phyloP scores from a whole-genome alignment of 2,329 filamentous ascomycete species.

The Pyricularia grisea region DNA sequence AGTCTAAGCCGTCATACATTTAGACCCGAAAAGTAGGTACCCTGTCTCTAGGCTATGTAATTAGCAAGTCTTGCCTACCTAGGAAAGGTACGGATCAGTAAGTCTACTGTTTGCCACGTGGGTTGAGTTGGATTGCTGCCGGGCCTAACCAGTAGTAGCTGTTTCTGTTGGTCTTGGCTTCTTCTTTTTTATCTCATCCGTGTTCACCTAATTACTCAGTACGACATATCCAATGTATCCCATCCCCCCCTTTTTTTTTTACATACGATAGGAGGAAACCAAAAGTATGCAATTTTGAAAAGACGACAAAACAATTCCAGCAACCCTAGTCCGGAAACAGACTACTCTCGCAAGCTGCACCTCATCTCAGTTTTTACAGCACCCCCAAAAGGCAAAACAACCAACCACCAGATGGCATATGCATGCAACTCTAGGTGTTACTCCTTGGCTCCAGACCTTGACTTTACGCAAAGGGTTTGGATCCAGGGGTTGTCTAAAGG shows the following conservation, averaged over 20 bases:
- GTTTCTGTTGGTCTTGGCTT: too few relatives aligned
- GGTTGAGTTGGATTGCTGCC: neutral
- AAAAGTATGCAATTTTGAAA: neutral
- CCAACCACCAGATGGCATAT: neutral
- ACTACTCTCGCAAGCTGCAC: neutral
- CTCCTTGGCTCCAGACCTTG: neutral
- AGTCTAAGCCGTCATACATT: neutral
- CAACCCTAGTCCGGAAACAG: neutral
- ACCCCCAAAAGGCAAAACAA: neutral
- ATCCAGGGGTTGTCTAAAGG: neutral
- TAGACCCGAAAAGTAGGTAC: neutral
- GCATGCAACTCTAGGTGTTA: neutral
- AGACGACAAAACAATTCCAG: neutral
- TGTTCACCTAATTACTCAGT: neutral
- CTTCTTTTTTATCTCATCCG: neutral
- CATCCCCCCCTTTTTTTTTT: too few relatives aligned
- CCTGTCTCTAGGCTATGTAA: neutral
- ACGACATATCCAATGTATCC: too few relatives aligned
- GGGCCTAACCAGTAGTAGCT: too few relatives aligned
- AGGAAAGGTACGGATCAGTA: neutral
- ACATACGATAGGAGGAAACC: neutral
- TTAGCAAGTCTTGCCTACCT: neutral
- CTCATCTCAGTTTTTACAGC: neutral
- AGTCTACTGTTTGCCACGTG: neutral
- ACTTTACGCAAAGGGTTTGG: neutral